Conservation (phyloP, 1,284 basidiomycete species). For the Ceratobasidium sp. region DNA sequence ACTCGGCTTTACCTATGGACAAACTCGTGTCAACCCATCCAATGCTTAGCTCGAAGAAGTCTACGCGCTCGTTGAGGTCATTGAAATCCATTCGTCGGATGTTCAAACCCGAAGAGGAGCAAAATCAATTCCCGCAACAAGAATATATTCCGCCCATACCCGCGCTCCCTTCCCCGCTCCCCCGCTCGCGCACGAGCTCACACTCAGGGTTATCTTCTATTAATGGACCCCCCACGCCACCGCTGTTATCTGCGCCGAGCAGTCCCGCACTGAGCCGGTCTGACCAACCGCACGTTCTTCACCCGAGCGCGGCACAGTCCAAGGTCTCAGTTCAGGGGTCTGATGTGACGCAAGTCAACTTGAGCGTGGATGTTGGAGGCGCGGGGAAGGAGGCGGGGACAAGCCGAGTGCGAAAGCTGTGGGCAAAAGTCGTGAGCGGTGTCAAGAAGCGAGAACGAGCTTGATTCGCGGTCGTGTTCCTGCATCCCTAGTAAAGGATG, state of each 20-base stretch:
- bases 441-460: neutral
- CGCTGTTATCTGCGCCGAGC: neutral
- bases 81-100: constrained; percentile 21
- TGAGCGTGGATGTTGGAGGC: neutral
- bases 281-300: neutral
- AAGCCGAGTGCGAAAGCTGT: constrained; percentile 27
- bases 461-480: too few relatives aligned
- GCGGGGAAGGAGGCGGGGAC: constrained; percentile 22
- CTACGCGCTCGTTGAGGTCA: constrained; percentile 4
- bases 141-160: neutral
- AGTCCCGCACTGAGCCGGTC: neutral
- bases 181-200: constrained; percentile 15
- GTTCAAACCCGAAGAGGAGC: constrained; percentile 9
- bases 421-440: constrained; percentile 12
- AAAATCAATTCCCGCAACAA: neutral
- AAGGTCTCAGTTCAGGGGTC: neutral
- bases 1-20: neutral
- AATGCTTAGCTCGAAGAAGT: constrained; percentile 9
- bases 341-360: neutral
- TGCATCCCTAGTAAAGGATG: too few relatives aligned
- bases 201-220: neutral
- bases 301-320: neutral
- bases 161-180: neutral
- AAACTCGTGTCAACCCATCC: neutral
- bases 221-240: neutral